Evolutionary conservation across 148 eudicot genomes (phyloP).

Genomic region (Fagopyrum homotropicum): DNA sequence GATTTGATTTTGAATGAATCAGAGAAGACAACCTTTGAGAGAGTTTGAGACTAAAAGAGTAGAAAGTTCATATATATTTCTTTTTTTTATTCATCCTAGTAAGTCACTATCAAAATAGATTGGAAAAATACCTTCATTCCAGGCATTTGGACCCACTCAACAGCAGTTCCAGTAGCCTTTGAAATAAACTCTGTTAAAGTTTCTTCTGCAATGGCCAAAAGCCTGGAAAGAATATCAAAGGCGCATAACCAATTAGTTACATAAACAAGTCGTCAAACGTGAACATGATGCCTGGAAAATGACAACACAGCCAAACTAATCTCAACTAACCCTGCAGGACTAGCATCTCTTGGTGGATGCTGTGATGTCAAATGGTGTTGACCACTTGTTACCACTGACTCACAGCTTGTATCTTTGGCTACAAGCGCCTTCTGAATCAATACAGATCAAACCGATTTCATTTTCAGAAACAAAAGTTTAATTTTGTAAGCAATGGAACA

Average conservation of each 20-base stretch:
- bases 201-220: slow-evolving; percentile 99
- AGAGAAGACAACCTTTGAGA: background rate
- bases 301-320: slow-evolving; percentile 43
- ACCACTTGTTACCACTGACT: slow-evolving; percentile 98
- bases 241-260: slow-evolving; percentile 26
- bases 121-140: slow-evolving; percentile 89
- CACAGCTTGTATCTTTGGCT: slow-evolving; percentile 91
- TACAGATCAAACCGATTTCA: slow-evolving; percentile 11
- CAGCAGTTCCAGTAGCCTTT: slow-evolving; percentile 99
- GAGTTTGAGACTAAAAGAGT: background rate
- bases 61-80: background rate
- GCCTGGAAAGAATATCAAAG: slow-evolving; percentile 47
- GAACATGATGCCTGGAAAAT: slow-evolving; percentile 31
- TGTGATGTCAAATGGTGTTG: slow-evolving; percentile 87
- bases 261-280: slow-evolving; percentile 28
- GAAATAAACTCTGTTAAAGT: slow-evolving; percentile 99
- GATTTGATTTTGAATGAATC: background rate
- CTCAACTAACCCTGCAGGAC: slow-evolving; percentile 98
- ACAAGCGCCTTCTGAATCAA: slow-evolving; percentile 52
- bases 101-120: background rate
- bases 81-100: background rate
- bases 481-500: background rate
- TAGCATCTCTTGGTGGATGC: slow-evolving; percentile 97
- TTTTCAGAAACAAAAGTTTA: slow-evolving; percentile 1
- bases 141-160: slow-evolving; percentile 99